Base-by-base conservation (phyloP, 345 rosid genomes). In the Rhizophora apiculata region DNA sequence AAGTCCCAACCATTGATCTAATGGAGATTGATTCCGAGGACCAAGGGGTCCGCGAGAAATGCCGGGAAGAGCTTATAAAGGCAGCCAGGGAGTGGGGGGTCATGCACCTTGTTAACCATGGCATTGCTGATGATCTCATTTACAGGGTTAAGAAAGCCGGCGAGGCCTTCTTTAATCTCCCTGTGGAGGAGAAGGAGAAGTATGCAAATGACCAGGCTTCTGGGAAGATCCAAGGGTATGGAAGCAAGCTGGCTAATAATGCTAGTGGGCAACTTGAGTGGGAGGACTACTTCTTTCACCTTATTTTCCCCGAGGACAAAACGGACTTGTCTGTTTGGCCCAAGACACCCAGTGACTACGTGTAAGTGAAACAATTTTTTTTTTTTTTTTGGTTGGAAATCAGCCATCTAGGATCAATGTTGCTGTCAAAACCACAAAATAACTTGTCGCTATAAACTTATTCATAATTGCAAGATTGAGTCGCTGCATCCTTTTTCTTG, bases 241-340 rank as follows among this genome's bases (percentile, higher is more conserved):
- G 99, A 24, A 95, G 97, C 76, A 95, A 95, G 83, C 83, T 95
- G 0, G 99, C 97, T 26, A 95, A 95, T 75, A 95, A 84, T 75
- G 92, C 93, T 10, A 64, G 91, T 19, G 96, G 99, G 3, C 96
- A 85, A 64, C 85, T 95, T 13, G 99, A 95, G 68, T 95, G 99
- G 99, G 90, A 86, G 77, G 99, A 95, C 75, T 95, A 95, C 74
- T 92, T 86, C 84, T 95, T 95, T 68, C 99, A 90, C 59, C 92
- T 90, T 64, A 74, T 77, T 39, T 95, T 49, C 72, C 99, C 98
- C 2, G 90, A 90, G 80, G 96, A 83, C 30, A 88, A 95, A 70
- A 79, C 90, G 10, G 96, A 92, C 69, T 16, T 87, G 58, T 86
- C 97, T 6, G 82, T 92, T 78, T 92, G 97, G 99, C 99, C 99